Conservation (phyloP, 306 rosid genomes). For the Cucurbita moschata region DNA sequence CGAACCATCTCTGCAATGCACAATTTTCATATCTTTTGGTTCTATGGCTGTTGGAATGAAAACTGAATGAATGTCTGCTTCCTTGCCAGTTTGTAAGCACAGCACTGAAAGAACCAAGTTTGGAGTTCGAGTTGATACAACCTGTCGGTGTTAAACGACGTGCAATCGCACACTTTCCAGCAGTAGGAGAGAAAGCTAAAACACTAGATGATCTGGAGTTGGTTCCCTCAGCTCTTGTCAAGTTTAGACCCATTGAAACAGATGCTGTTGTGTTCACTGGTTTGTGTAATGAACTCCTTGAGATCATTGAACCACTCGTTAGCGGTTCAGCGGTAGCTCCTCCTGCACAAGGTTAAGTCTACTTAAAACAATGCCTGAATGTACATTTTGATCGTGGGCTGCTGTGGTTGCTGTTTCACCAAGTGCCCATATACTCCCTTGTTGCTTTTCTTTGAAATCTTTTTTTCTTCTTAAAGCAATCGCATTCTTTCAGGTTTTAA, state of each 20-base stretch:
- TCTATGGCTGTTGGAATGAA: not conserved
- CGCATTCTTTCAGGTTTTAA: not conserved
- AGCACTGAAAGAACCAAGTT: constrained; percentile 54
- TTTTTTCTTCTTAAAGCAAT: not conserved
- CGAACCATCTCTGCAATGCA: not conserved
- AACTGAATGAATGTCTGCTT: not conserved
- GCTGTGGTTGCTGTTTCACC: not conserved
- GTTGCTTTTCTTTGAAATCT: not conserved
- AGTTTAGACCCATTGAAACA: constrained; percentile 82
- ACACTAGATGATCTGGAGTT: constrained; percentile 75
- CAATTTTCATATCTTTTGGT: not conserved
- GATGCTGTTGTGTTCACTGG: constrained; percentile 79
- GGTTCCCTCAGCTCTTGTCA: constrained; percentile 82
- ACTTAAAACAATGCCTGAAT: not conserved
- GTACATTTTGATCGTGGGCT: not conserved
- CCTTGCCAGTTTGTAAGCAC: constrained; percentile 52
- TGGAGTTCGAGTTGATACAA: constrained; percentile 75
- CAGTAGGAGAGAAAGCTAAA: constrained; percentile 29
- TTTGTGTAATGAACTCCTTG: constrained; percentile 65
- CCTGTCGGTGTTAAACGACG: constrained; percentile 53
- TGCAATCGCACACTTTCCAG: constrained; percentile 49
- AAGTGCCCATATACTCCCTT: not conserved
- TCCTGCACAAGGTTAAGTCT: constrained; percentile 9
- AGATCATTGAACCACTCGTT: constrained; percentile 72
- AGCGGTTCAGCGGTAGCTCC: constrained; percentile 28